These are phyloP conservation scores for Mallotus japonicus DNA, from an alignment of 441 rosid genomes.

Conservation along the genomic window DNA sequence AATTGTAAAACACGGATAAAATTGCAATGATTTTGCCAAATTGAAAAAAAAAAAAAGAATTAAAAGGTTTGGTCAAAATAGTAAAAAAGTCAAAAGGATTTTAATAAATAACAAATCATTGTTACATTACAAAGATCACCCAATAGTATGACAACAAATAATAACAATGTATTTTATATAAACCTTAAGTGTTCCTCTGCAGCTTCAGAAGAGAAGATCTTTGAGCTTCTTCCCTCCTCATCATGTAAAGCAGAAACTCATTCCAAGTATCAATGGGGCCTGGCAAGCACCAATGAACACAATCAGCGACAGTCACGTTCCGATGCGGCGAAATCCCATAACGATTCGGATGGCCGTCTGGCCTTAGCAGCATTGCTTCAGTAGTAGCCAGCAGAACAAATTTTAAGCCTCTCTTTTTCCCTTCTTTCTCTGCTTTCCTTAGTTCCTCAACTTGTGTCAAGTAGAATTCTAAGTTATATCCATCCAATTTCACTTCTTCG, in stretches of 20 bases:
- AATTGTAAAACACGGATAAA: too few species aligned
- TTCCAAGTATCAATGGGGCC: conserved; percentile 88
- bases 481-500: conserved; percentile 45
- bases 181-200: conserved; percentile 19
- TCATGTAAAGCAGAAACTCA: conserved; percentile 57
- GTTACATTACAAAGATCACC: conserved; percentile 3
- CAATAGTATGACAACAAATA: background rate
- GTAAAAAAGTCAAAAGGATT: background rate
- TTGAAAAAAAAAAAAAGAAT: too few species aligned
- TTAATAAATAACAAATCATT: conserved; percentile 12
- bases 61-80: too few species aligned
- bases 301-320: conserved; percentile 52
- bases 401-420: conserved; percentile 38
- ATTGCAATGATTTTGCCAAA: too few species aligned
- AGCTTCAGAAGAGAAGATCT: conserved; percentile 4
- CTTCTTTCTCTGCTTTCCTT: conserved; percentile 45
- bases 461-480: conserved; percentile 46
- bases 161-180: background rate
- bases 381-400: conserved; percentile 57
- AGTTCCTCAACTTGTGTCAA: conserved; percentile 60
- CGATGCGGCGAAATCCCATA: conserved; percentile 44
- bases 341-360: conserved; percentile 75
- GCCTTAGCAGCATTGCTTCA: conserved; percentile 66
- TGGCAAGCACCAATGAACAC: conserved; percentile 94
- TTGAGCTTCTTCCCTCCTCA: conserved; percentile 40